These are phyloP conservation scores for Streptanthus diversifolius DNA, from an alignment of 345 rosid species.

Conservation along the genomic window DNA sequence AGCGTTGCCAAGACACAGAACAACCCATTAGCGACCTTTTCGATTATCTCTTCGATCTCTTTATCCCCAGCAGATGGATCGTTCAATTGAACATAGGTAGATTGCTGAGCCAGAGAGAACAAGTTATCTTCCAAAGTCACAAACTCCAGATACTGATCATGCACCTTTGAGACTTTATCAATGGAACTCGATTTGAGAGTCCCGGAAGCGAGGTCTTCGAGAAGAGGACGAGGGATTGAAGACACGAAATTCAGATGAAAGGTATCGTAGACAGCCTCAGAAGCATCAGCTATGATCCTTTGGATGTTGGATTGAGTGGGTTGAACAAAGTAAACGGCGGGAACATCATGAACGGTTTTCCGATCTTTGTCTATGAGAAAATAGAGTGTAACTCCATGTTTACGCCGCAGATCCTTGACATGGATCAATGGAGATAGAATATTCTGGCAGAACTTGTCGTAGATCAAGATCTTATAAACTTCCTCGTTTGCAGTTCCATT, in stretches of 20 bases:
- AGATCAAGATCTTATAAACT: conserved; percentile 94
- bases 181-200: conserved; percentile 62
- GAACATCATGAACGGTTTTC: conserved; percentile 78
- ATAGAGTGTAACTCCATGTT: conserved; percentile 89
- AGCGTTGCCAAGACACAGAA: conserved; percentile 84
- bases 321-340: conserved; percentile 87
- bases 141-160: conserved; percentile 95
- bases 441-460: conserved; percentile 80
- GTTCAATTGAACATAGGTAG: conserved; percentile 79
- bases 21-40: conserved; percentile 69
- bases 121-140: conserved; percentile 82
- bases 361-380: conserved; percentile 88
- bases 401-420: conserved; percentile 95
- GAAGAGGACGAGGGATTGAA: conserved; percentile 66
- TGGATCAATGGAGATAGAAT: conserved; percentile 90
- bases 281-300: conserved; percentile 70
- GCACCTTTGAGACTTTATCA: conserved; percentile 67
- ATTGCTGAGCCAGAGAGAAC: conserved; percentile 80
- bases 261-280: conserved; percentile 63
- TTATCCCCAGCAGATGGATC: conserved; percentile 95
- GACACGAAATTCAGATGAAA: conserved; percentile 86
- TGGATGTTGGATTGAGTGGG: conserved; percentile 62
- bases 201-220: conserved; percentile 90
- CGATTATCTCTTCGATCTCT: conserved; percentile 86
- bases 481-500: conserved; percentile 80